Base-by-base conservation (phyloP, 257 asterid species). In the Verbascum thapsus region DNA sequence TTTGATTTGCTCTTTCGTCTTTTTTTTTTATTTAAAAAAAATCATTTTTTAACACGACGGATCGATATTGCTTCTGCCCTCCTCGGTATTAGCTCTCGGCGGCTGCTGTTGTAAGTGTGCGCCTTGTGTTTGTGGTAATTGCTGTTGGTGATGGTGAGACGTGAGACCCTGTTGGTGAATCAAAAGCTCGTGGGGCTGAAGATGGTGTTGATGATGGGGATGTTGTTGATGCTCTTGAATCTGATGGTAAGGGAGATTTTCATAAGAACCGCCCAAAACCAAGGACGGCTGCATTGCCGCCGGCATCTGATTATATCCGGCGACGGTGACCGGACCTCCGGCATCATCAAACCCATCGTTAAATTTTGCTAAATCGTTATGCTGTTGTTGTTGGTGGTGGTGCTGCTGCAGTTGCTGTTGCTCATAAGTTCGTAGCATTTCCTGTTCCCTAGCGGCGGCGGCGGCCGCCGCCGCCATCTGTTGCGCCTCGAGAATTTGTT, bases 351-450 rank as follows among this genome's bases (percentile, higher is more conserved):
- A 86, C 10, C 87, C 95, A 20, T 51, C 37, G 47, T 67, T 73
- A 59, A 75, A 86, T 49, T 80, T 69, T 53, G 71, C 42, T 16
- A 82, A 58, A 11, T 84, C 87, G 23, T 72, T 68, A 26, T 26
- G 32, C 5, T 26, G 32, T 26, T 26, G n/a, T n/a, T n/a, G n/a
- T n/a, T n/a, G n/a, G n/a, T n/a, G n/a, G n/a, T n/a, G 80, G n/a
- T n/a, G n/a, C n/a, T n/a, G n/a, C n/a, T n/a, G n/a, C n/a, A n/a
- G n/a, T 6, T 60, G 82, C 3, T 80, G 86, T n/a, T 74, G 95
- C 51, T 82, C 88, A 61, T 74, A 87, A 11, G 53, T 70, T 63
- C 88, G 53, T 32, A 85, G 40, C 87, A 83, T 78, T 64, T 89
- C 94, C 67, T 81, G 89, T 48, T 85, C 86, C 57, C 84, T 45